Conservation (phyloP, 2,329 filamentous ascomycete species). For the Exserohilum turcica region DNA sequence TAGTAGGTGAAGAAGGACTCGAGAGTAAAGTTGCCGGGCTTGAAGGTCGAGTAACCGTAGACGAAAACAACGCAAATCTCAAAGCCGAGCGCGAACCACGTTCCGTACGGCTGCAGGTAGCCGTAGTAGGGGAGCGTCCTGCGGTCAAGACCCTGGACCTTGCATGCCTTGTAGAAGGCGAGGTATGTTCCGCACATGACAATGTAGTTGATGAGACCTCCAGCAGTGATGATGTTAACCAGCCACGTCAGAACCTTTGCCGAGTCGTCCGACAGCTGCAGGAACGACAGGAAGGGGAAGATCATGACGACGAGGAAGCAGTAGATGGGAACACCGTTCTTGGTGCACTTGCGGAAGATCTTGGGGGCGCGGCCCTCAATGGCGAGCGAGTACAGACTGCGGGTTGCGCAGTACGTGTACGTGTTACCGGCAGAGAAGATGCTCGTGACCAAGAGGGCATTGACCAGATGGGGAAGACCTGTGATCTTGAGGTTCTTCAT, state of each 20-base stretch:
- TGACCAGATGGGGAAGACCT: constrained; percentile 63
- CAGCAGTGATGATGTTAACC: constrained; percentile 72
- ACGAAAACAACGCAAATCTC: constrained; percentile 58
- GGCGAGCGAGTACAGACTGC: constrained; percentile 59
- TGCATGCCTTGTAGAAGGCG: constrained; percentile 60
- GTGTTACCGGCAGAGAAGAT: constrained; percentile 63
- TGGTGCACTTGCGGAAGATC: constrained; percentile 64
- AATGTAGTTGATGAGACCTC: constrained; percentile 57
- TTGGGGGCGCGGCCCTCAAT: constrained; percentile 60
- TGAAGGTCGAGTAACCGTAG: constrained; percentile 61
- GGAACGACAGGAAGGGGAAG: constrained; percentile 73
- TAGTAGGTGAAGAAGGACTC: constrained; percentile 62
- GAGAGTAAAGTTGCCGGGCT: constrained; percentile 53
- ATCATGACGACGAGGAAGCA: constrained; percentile 69
- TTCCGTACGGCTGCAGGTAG: constrained; percentile 58
- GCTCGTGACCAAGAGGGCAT: constrained; percentile 60
- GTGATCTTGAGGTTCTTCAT: constrained; percentile 60
- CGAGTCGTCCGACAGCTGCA: constrained; percentile 70
- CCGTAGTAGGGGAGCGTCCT: constrained; percentile 55
- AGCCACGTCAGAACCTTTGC: constrained; percentile 75
- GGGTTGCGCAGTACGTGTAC: constrained; percentile 60
- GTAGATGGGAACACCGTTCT: constrained; percentile 72
- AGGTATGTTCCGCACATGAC: constrained; percentile 65
- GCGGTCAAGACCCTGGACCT: constrained; percentile 56
- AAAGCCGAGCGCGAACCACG: constrained; percentile 55